Evolutionary conservation across 2,329 filamentous ascomycete genomes (phyloP).

Genomic region (Colletotrichum tropicale): DNA sequence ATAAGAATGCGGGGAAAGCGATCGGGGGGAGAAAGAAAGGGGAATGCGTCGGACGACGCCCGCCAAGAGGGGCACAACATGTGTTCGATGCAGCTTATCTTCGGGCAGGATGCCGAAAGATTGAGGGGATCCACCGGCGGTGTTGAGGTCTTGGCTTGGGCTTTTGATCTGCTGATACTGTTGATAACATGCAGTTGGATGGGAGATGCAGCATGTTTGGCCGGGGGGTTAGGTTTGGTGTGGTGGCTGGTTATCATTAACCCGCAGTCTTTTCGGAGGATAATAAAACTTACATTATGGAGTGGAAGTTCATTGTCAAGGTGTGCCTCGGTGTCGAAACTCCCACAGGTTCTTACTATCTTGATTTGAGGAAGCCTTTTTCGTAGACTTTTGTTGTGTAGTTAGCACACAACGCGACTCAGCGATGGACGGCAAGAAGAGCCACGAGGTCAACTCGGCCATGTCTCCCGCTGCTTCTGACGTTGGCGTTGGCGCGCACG

Average conservation of each 20-base stretch:
- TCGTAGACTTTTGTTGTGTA: background rate
- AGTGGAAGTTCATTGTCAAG: fast-evolving
- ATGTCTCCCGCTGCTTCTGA: background rate
- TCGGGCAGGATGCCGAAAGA: slow-evolving; percentile 1
- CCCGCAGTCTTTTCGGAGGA: fast-evolving
- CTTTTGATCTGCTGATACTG: background rate
- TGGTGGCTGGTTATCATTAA: background rate
- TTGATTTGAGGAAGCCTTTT: fast-evolving
- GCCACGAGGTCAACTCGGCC: background rate
- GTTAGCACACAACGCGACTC: background rate
- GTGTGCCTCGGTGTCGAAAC: background rate
- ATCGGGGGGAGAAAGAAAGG: background rate
- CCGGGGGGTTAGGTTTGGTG: no score
- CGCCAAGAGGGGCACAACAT: background rate
- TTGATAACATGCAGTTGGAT: background rate
- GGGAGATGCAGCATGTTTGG: background rate
- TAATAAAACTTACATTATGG: background rate
- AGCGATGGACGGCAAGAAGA: background rate
- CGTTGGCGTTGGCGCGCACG: background rate
- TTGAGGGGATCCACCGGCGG: background rate
- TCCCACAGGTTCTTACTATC: background rate
- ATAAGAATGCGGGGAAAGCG: slow-evolving; percentile 5
- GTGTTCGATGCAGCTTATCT: background rate
- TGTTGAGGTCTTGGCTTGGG: background rate
- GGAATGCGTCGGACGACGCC: background rate